phyloP scores from a whole-genome alignment of 331 rosid genomes.

The Rosa hybrid region DNA sequence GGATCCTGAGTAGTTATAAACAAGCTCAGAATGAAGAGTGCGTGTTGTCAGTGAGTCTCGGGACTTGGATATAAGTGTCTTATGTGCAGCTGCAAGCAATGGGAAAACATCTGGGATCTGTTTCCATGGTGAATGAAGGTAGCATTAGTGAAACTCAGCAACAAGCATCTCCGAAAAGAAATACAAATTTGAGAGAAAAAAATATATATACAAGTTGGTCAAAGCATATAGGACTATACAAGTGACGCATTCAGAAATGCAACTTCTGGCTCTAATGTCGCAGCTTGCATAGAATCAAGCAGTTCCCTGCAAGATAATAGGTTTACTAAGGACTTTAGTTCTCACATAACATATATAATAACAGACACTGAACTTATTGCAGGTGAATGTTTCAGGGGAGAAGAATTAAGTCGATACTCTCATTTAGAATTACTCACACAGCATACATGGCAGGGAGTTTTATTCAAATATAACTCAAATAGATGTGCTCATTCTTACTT shows the following conservation, averaged over 20 bases:
- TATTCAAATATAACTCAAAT: neutral
- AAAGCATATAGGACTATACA: constrained; percentile 36
- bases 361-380: neutral
- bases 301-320: constrained; percentile 62
- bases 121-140: constrained; percentile 22
- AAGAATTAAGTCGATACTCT: neutral
- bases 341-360: neutral
- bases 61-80: constrained; percentile 67
- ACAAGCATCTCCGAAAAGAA: neutral
- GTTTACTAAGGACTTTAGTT: constrained; percentile 7
- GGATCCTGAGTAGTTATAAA: constrained; percentile 84
- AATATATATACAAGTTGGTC: neutral
- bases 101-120: constrained; percentile 91
- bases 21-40: constrained; percentile 93
- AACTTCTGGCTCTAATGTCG: constrained; percentile 83
- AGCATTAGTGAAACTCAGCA: constrained; percentile 28
- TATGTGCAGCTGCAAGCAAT: constrained; percentile 75
- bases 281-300: constrained; percentile 75
- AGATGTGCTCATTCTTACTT: constrained; percentile 1
- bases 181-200: constrained; percentile 1
- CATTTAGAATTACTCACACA: neutral
- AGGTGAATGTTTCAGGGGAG: neutral
- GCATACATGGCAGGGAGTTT: neutral
- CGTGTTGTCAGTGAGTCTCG: constrained; percentile 81
- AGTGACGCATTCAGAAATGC: constrained; percentile 84